Base-by-base conservation (phyloP, 768 basidiomycete genomes). In the Tephrocybe sp. region DNA sequence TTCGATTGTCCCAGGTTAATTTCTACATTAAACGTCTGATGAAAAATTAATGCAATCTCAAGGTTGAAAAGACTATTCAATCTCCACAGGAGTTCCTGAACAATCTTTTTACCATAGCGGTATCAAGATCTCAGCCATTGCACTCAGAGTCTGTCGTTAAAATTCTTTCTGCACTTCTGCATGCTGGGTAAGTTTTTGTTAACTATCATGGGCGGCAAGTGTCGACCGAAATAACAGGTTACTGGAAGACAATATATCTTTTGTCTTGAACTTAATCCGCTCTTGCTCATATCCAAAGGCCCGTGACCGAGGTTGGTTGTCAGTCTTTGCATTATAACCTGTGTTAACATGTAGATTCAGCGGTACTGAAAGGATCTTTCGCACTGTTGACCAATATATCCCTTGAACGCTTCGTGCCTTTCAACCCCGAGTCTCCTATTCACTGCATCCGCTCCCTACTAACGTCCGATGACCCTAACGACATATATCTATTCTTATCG, bases 401-500 rank as follows among this genome's bases (percentile, higher is more conserved):
- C 36, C 54, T 69, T 26, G 57, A 71, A 14, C 59, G 65, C 50
- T 57, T 62, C 44, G 63, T 58, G 47, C 53, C 61, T 32, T 60
- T 57, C 4, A 54, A 61, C 39, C 56, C 60, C 1, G 53, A 61
- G 32, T 59, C 73, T 12, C 69, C 78, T 43, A 66, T 83, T 12
- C 65, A 71, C 11, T 62, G 65, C 49, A 76, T 92, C 43, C 79
- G 83, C 2, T 70, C 74, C 45, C 68, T 87, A n/a, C 68, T 92
- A 26, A 71, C 67, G 1, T 86, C 85, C 0, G 61, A 68, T 6
- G 72, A 83, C 45, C 70, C 76, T 1, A 85, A 88, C 58, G 79
- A 85, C 38, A 67, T 81, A 47, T 85, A 85, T 65, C 59, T 85
- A 5, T 89, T 91, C 58, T 60, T 92, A 10, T 69, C 74, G 1